A percentile compares a stretch with the other conserved stretches of the same genome.
These are phyloP conservation scores for Sabuloglossum arenarium DNA, from an alignment of 495 filamentous ascomycete species.

Conservation along the genomic window DNA sequence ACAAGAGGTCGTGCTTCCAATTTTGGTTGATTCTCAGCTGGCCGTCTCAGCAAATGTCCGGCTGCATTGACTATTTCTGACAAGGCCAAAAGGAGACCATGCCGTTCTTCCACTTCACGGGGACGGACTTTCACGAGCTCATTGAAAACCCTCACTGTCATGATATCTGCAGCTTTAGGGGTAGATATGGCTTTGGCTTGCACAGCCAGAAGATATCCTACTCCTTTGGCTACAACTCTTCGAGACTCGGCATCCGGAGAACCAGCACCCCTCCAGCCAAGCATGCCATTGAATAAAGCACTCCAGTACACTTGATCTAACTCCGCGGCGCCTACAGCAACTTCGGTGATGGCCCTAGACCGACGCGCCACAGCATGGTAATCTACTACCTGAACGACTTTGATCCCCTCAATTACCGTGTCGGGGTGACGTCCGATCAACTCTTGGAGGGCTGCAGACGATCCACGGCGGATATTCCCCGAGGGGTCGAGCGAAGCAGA, in stretches of 20 bases:
- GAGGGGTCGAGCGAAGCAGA: slow-evolving; percentile 73
- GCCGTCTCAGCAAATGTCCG: background rate
- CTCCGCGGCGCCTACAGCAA: slow-evolving; percentile 42
- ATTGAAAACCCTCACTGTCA: slow-evolving; percentile 18
- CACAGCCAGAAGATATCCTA: slow-evolving; percentile 23
- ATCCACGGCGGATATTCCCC: slow-evolving; percentile 79
- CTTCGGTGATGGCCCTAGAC: slow-evolving; percentile 57
- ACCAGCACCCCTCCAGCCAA: slow-evolving; percentile 76
- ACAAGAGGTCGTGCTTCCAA: background rate
- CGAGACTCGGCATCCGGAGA: slow-evolving; percentile 53
- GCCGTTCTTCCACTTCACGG: slow-evolving; percentile 42
- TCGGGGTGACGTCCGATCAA: slow-evolving; percentile 83
- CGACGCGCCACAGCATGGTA: slow-evolving; percentile 80
- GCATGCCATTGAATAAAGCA: slow-evolving; percentile 42
- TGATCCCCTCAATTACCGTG: slow-evolving; percentile 57
- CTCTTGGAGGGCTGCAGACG: slow-evolving; percentile 87
- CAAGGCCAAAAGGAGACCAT: slow-evolving; percentile 44
- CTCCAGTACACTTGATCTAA: slow-evolving; percentile 48
- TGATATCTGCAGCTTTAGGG: slow-evolving; percentile 9
- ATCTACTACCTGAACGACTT: slow-evolving; percentile 71
- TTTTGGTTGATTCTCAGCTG: background rate
- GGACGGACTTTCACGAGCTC: slow-evolving; percentile 27
- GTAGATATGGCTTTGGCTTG: slow-evolving; percentile 13
- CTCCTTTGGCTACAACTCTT: slow-evolving; percentile 44
- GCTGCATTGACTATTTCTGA: slow-evolving; percentile 20